These are phyloP conservation scores for Rubus parviflorus DNA, from an alignment of 306 rosid species.

Conservation along the genomic window DNA sequence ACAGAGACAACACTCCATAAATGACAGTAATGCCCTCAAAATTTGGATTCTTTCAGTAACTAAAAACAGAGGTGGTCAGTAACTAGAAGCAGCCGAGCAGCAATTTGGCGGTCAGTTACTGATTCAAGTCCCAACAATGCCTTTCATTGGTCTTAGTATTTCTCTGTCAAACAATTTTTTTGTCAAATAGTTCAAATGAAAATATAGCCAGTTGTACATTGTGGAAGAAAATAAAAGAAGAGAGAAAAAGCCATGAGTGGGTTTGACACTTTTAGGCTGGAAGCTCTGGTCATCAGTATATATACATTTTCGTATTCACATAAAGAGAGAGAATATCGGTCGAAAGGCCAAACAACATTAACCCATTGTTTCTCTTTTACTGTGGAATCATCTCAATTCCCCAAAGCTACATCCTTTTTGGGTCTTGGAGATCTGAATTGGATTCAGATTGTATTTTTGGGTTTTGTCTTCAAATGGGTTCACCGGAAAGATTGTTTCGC, in stretches of 20 bases:
- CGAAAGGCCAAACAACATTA: slow-evolving; percentile 9
- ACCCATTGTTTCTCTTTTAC: slow-evolving; percentile 28
- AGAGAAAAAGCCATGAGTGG: slow-evolving; percentile 25
- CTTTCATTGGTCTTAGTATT: background rate
- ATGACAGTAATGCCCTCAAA: slow-evolving; percentile 7
- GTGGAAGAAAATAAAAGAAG: slow-evolving; percentile 8
- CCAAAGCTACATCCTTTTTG: slow-evolving; percentile 19
- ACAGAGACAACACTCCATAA: background rate
- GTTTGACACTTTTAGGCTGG: slow-evolving; percentile 57
- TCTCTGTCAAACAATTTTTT: background rate
- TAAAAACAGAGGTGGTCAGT: background rate
- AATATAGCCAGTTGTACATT: background rate
- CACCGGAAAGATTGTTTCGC: slow-evolving; percentile 64
- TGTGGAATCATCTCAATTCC: slow-evolving; percentile 27
- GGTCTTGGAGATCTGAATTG: slow-evolving; percentile 31
- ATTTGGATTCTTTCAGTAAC: background rate
- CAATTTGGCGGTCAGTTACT: background rate
- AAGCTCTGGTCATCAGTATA: slow-evolving; percentile 20
- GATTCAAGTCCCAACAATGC: background rate
- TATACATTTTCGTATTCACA: slow-evolving; percentile 9
- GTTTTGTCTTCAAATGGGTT: slow-evolving; percentile 49
- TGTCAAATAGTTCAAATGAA: background rate
- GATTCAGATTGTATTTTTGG: slow-evolving; percentile 35
- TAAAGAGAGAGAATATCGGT: background rate
- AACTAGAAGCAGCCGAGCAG: background rate